These are phyloP conservation scores for Phialocephala sp. DNA, from an alignment of 2,329 filamentous ascomycete species.

Conservation along the genomic window DNA sequence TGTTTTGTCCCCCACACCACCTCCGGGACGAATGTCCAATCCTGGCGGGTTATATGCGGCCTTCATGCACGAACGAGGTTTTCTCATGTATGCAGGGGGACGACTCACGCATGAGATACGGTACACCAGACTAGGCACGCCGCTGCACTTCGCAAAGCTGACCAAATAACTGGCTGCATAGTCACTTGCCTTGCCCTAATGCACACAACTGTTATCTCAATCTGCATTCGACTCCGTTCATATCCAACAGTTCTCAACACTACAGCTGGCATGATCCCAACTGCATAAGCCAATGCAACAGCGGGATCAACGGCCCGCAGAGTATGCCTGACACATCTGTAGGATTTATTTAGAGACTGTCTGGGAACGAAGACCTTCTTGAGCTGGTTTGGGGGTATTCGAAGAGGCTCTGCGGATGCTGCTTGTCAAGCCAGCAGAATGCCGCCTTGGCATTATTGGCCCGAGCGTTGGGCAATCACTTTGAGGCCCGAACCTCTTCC, in stretches of 20 bases:
- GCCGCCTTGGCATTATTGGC: constrained; percentile 15
- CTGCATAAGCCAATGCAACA: constrained; percentile 28
- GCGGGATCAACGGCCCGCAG: constrained; percentile 33
- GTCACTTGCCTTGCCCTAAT: constrained; percentile 12
- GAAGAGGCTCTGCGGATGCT: constrained; percentile 29
- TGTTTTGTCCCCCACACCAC: constrained; percentile 7
- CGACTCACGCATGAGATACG: constrained; percentile 15
- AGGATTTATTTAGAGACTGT: constrained; percentile 11
- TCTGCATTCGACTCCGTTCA: constrained; percentile 6
- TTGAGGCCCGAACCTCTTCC: not conserved
- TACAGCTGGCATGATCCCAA: constrained; percentile 19
- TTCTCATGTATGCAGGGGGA: constrained; percentile 24
- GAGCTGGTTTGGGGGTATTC: constrained; percentile 3
- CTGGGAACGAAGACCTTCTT: constrained; percentile 5
- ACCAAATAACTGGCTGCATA: constrained; percentile 18
- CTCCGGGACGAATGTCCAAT: constrained; percentile 9
- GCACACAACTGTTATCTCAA: constrained; percentile 17
- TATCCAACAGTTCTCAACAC: not conserved
- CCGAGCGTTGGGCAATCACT: constrained; percentile 12
- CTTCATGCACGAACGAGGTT: constrained; percentile 26
- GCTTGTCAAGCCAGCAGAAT: constrained; percentile 2
- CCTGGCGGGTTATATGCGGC: constrained; percentile 18
- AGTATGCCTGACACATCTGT: constrained; percentile 21
- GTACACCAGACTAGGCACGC: constrained; percentile 11
- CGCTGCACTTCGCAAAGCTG: constrained; percentile 10